Evolutionary conservation across 768 basidiomycete genomes (phyloP), one percentile per base, ranked within the genome.

Genomic region (Tulasnella sp.): DNA sequence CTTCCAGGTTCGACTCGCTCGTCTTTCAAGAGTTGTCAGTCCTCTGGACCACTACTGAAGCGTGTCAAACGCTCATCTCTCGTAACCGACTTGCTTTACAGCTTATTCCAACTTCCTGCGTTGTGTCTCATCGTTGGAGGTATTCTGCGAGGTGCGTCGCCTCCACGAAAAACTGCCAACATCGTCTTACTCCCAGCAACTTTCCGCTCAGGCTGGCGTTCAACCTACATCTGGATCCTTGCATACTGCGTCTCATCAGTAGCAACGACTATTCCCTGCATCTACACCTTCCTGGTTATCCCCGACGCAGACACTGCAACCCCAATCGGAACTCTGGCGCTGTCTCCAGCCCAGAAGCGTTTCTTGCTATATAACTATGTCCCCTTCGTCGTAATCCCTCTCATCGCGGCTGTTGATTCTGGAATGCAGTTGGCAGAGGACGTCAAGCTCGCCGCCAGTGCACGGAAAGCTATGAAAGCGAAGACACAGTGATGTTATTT

Each of bases 51-150:
- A 37, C 37, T 37, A 6, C 6, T 37, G 37, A 37, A 37, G 37
- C 37, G 6, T 37, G 37, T 37, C 37, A 37, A 37, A 37, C 2
- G 37, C 37, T 9, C 14, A 44, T 44, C 1, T 64, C 60, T 28
- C 6, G n/a, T 31, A 8, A 22, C 3, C 20, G n/a, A 11, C 46
- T 14, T 14, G 22, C 73, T 75, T 41, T 8, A n/a, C 74, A 75
- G 74, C 22, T 12, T 75, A 42, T 75, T 75, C 74, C 74, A 75
- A 24, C 41, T 75, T 50, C 74, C 74, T 24, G 74, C 74, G 20
- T 22, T 50, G 8, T 28, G 8, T 31, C 74, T 75, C 74, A 50
- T 50, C 41, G 22, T 75, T 50, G 24, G 37, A 42, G 74, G 74
- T 14, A 42, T 75, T 42, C 18, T 75, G 42, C 41, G 37, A 75